Evolutionary conservation across 73 alveolate genomes (phyloP).

Genomic region (Uronychia setigera): DNA sequence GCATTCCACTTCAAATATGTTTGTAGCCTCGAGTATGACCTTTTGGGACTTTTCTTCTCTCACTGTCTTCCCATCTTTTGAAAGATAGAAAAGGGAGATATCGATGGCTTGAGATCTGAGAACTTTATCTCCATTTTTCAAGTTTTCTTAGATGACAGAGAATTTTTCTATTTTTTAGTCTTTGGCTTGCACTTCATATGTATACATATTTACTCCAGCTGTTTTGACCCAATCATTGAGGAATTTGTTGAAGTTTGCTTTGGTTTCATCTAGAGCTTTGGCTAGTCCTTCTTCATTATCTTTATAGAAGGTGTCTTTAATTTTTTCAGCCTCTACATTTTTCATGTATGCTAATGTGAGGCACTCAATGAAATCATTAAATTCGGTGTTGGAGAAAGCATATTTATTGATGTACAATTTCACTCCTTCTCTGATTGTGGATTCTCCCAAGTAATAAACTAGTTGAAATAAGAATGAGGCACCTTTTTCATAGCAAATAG

Average conservation of each 20-base stretch:
- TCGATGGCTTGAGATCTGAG: constrained; percentile 68
- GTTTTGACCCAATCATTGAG: constrained; percentile 80
- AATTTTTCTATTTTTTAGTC: constrained; percentile 56
- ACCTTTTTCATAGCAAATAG: constrained; percentile 88
- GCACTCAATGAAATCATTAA: constrained; percentile 90
- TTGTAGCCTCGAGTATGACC: constrained; percentile 54
- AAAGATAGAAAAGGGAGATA: constrained; percentile 71
- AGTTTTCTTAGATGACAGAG: constrained; percentile 62
- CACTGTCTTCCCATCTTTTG: constrained; percentile 46
- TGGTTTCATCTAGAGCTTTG: constrained; percentile 44
- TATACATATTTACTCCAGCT: constrained; percentile 79
- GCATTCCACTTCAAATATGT: constrained; percentile 26
- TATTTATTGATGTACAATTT: constrained; percentile 80
- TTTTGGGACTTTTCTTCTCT: constrained; percentile 66
- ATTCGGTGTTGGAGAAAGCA: constrained; percentile 85
- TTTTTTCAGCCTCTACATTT: neutral
- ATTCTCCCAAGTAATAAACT: constrained; percentile 87
- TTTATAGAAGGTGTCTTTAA: too few species aligned
- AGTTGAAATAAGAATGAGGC: constrained; percentile 82
- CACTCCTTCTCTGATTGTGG: constrained; percentile 85
- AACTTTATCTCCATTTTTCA: constrained; percentile 61
- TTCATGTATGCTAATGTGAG: constrained; percentile 68
- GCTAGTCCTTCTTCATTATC: constrained; percentile 46
- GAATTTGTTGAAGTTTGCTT: constrained; percentile 63
- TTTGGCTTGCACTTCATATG: constrained; percentile 63